Base-by-base conservation (phyloP, 139 green algal species). In the Closterium sp. region DNA sequence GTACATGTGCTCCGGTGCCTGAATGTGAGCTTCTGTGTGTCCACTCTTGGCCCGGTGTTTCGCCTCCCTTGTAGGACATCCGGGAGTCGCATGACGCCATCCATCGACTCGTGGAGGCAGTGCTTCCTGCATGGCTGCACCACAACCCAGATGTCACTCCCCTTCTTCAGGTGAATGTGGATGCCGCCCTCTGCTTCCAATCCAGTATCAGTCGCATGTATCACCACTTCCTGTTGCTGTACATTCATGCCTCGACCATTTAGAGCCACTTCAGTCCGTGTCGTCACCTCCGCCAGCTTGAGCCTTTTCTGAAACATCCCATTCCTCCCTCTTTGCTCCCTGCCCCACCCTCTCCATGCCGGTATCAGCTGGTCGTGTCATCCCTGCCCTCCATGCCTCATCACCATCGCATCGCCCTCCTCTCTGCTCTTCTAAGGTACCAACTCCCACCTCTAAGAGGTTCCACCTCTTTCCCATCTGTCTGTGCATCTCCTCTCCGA, bases 141-240 rank as follows among this genome's bases (percentile, higher is more conserved):
- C 64, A 93, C n/a, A 88, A 31, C 34, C 89, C 32, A 31, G 33
- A 93, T 90, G 33, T 92, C 25, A 31, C 55, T 31, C 89, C 84
- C 25, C 89, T 91, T 12, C 89, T 93, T 33, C 90, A 93, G 90
- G 88, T 93, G 12, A 93, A 93, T 89, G 90, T 93, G 3, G 33
- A 93, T 33, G 23, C 21, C 55, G 0, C 55, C 55, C 55, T 12
- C 55, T 76, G 55, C 55, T 76, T 76, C 55, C 23, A 19, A 12
- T 76, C n/a, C n/a, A n/a, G n/a, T n/a, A n/a, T n/a, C n/a, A n/a
- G n/a, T n/a, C n/a, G n/a, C n/a, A n/a, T n/a, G n/a, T n/a, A n/a
- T n/a, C n/a, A n/a, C n/a, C n/a, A n/a, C n/a, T n/a, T n/a, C n/a
- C n/a, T n/a, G n/a, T n/a, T n/a, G n/a, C n/a, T n/a, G n/a, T n/a